Conservation (phyloP, 1,139 yeast genomes). For the Zhuliangozyma blackwelliae region DNA sequence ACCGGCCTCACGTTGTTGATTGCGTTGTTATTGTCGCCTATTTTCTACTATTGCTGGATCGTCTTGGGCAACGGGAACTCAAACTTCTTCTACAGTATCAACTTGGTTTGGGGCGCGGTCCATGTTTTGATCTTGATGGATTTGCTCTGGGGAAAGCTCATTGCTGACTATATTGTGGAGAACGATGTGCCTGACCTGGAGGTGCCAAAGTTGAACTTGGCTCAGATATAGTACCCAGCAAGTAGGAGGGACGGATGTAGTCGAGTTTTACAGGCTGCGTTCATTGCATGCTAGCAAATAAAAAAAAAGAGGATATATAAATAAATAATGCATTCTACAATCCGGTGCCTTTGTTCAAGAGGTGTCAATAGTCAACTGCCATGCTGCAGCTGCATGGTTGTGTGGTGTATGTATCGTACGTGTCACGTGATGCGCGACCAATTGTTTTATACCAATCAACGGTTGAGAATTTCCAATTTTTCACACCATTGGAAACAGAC, state of each 20-base stretch:
- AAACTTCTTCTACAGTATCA: slow-evolving; percentile 92
- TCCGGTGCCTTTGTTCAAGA: no score
- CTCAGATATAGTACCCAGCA: slow-evolving; percentile 40
- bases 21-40: slow-evolving; percentile 60
- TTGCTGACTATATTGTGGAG: slow-evolving; percentile 62
- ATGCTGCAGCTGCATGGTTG: no score
- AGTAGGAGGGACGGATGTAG: background rate
- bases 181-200: slow-evolving; percentile 19
- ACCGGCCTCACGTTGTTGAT: slow-evolving; percentile 38
- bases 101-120: slow-evolving; percentile 74
- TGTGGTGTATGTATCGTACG: no score
- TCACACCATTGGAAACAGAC: background rate
- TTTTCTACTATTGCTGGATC: slow-evolving; percentile 93
- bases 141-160: slow-evolving; percentile 75
- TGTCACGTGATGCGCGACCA: no score
- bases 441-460: slow-evolving; percentile 15
- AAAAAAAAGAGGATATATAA: background rate
- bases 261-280: no score
- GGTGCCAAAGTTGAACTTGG: slow-evolving; percentile 26
- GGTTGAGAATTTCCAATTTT: slow-evolving; percentile 12
- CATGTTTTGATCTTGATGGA: slow-evolving; percentile 70
- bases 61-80: slow-evolving; percentile 93
- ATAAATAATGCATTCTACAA: no score
- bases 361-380: no score
- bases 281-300: background rate